Percentiles rank a stretch among this genome's conserved stretches.
phyloP scores from a whole-genome alignment of 208 protist species.

The Tritrichomonas foetus region DNA sequence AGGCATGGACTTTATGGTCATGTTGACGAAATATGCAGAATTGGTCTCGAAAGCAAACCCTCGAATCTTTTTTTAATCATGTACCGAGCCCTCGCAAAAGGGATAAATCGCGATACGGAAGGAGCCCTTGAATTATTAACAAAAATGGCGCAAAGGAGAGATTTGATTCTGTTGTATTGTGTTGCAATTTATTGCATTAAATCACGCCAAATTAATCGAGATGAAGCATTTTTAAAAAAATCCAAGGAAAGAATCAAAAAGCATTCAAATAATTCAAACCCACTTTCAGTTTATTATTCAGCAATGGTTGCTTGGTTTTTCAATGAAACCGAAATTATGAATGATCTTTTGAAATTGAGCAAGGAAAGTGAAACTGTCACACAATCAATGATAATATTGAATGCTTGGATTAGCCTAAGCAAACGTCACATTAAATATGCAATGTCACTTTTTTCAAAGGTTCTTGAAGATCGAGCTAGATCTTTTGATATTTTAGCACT shows the following conservation, averaged over 20 bases:
- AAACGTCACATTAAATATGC: background rate
- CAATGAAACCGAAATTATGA: background rate
- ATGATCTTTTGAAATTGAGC: background rate
- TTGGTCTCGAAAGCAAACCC: background rate
- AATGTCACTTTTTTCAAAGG: background rate
- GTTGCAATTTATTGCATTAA: background rate
- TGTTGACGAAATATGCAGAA: background rate
- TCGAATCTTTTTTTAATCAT: background rate
- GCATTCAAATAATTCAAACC: background rate
- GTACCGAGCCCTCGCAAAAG: background rate
- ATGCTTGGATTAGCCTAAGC: background rate
- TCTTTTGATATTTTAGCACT: background rate
- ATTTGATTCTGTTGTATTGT: background rate
- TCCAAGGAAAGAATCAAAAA: background rate
- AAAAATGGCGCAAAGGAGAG: background rate
- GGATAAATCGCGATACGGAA: background rate
- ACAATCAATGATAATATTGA: background rate
- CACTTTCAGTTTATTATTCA: background rate
- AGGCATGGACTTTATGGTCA: constrained; percentile 1
- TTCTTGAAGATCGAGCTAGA: background rate
- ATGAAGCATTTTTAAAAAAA: background rate
- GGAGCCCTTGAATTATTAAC: background rate
- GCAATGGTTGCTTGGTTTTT: constrained; percentile 3
- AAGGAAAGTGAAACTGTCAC: too few species aligned
- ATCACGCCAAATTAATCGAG: too few species aligned